Evolutionary conservation across 805 yeast species (phyloP).

Genomic region (Maudiozyma saulgeensis): DNA sequence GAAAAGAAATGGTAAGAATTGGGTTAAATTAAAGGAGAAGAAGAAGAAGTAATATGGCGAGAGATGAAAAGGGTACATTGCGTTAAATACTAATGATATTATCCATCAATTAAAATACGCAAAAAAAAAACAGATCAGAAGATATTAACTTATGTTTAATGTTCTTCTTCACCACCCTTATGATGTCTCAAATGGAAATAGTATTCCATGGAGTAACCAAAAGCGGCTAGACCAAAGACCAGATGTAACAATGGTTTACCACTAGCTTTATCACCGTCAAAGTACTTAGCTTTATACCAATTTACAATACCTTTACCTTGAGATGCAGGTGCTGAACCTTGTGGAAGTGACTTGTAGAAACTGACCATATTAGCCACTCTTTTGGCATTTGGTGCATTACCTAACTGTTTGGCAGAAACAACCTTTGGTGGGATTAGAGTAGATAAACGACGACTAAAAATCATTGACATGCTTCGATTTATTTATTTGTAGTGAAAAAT

Average conservation of each 20-base stretch:
- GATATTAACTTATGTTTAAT: background rate
- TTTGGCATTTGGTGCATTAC: slow-evolving; percentile 93
- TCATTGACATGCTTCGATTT: slow-evolving; percentile 25
- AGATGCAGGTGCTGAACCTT: slow-evolving; percentile 79
- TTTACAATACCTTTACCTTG: slow-evolving; percentile 47
- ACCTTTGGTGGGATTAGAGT: slow-evolving; percentile 98
- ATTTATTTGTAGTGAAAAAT: background rate
- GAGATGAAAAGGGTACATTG: too few relatives aligned
- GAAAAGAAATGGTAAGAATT: background rate
- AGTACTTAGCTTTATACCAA: slow-evolving; percentile 77
- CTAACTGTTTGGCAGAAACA: slow-evolving; percentile 92
- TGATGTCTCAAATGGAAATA: slow-evolving; percentile 74
- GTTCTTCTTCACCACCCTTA: slow-evolving; percentile 34
- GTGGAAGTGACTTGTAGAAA: slow-evolving; percentile 93
- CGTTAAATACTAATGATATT: too few relatives aligned
- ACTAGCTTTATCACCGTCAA: slow-evolving; percentile 73
- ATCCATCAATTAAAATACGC: too few relatives aligned
- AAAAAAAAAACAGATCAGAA: too few relatives aligned
- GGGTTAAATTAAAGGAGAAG: background rate
- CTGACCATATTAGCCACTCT: slow-evolving; percentile 91
- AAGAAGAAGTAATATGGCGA: background rate
- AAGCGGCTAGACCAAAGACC: slow-evolving; percentile 53
- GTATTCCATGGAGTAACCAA: slow-evolving; percentile 90
- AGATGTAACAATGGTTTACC: slow-evolving; percentile 78
- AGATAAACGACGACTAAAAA: slow-evolving; percentile 84